Evolutionary conservation across 257 asterid species (phyloP).

Genomic region (Ocimum tenuiflorum): DNA sequence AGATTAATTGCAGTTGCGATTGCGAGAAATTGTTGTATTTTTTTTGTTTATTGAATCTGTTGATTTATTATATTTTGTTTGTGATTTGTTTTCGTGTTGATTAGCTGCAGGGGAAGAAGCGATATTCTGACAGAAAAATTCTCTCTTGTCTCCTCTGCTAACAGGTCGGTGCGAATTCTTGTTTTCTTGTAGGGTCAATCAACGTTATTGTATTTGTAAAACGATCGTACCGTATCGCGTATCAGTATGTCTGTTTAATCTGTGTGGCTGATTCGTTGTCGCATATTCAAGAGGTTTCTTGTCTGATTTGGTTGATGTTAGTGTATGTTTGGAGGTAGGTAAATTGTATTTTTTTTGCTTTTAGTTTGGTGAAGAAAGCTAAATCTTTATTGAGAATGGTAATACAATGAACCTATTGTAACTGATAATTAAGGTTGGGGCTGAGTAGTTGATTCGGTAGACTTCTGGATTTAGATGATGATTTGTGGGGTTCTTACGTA

Average conservation of each 20-base stretch:
- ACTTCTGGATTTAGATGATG: not conserved
- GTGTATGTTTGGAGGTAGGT: not conserved
- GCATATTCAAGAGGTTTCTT: constrained; percentile 1
- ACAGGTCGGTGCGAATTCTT: constrained; percentile 35
- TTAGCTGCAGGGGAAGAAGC: constrained; percentile 40
- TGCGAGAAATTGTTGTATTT: not conserved
- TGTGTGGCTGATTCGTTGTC: not conserved
- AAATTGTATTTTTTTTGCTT: no score
- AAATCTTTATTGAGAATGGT: not conserved
- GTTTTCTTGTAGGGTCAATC: not conserved
- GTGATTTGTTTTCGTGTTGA: constrained; percentile 11
- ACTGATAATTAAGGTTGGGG: no score
- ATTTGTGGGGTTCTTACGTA: not conserved
- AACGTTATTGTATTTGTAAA: not conserved
- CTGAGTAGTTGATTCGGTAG: no score
- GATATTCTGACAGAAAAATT: constrained; percentile 18
- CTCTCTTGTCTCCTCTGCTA: constrained; percentile 38
- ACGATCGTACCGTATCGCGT: not conserved
- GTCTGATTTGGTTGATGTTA: not conserved
- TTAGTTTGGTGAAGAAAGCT: not conserved
- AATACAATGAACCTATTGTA: no score
- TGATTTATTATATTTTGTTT: not conserved
- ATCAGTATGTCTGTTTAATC: not conserved
- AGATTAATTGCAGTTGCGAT: constrained; percentile 2
- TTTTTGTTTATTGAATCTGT: constrained; percentile 7